A percentile compares a stretch with the other conserved stretches of the same genome.
phyloP scores from a whole-genome alignment of 805 yeast species.

The Candida oleophila region DNA sequence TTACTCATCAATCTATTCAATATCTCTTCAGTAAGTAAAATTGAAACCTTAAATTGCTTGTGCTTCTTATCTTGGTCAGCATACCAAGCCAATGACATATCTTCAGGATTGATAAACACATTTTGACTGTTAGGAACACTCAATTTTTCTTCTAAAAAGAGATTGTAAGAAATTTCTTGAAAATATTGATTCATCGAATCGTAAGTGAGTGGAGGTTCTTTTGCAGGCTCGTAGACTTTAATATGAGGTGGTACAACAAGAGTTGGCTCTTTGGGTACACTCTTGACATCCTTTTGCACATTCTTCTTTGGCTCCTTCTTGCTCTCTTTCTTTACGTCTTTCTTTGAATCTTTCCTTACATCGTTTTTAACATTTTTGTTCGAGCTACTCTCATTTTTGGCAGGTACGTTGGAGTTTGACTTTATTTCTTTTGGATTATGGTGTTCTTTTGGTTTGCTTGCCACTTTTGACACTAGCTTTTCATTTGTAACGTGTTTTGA shows the following conservation, averaged over 20 bases:
- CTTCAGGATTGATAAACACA: constrained; percentile 32
- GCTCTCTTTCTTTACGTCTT: constrained; percentile 2
- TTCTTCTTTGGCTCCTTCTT: constrained; percentile 1
- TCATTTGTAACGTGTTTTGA: no score
- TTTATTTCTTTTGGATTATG: no score
- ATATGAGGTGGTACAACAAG: constrained; percentile 25
- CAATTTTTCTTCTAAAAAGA: constrained; percentile 60
- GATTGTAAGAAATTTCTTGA: constrained; percentile 57
- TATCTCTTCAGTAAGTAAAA: constrained; percentile 48
- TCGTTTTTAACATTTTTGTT: no score
- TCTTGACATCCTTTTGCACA: background rate
- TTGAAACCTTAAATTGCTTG: constrained; percentile 39
- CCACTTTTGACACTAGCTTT: no score
- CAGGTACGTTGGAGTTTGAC: no score
- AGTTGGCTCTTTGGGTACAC: background rate
- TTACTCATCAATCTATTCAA: constrained; percentile 51
- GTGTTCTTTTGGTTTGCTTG: no score
- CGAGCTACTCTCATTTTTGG: no score
- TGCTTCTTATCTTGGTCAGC: constrained; percentile 42
- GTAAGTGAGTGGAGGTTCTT: constrained; percentile 45
- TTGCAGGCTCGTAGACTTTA: constrained; percentile 29
- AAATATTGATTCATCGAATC: constrained; percentile 52
- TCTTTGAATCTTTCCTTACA: constrained; percentile 4
- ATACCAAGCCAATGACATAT: constrained; percentile 53
- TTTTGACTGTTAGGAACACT: constrained; percentile 35